phyloP scores from a whole-genome alignment of 768 basidiomycete genomes.

The Sarcomyxa edulis region DNA sequence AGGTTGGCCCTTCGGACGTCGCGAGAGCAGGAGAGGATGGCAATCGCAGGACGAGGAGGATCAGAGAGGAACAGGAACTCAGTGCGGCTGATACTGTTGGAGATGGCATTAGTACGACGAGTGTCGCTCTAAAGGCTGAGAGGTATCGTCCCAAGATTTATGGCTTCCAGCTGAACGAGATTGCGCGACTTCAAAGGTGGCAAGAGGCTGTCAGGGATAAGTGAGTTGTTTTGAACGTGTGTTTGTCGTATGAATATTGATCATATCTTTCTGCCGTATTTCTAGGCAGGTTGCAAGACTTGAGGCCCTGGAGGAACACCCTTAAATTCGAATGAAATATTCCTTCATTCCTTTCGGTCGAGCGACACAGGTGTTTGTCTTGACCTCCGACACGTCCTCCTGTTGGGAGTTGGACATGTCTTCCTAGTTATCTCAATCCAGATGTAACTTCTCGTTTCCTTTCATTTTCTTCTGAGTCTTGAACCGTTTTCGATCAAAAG shows the following conservation, averaged over 20 bases:
- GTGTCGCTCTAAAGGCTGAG: conserved; percentile 85
- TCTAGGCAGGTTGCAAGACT: conserved; percentile 43
- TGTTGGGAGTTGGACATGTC: too few relatives aligned
- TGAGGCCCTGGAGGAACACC: conserved; percentile 36
- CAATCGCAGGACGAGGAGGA: conserved; percentile 27
- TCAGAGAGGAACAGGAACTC: conserved; percentile 52
- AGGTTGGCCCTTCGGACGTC: conserved; percentile 45
- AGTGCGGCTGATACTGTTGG: conserved; percentile 51
- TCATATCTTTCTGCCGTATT: not conserved
- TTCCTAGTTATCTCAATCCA: too few relatives aligned
- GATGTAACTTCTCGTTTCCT: too few relatives aligned
- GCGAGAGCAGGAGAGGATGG: conserved; percentile 17
- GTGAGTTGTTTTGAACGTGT: conserved; percentile 32
- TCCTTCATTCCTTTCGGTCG: too few relatives aligned
- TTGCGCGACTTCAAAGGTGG: conserved; percentile 91
- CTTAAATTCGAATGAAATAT: too few relatives aligned
- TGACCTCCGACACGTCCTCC: too few relatives aligned
- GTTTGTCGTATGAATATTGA: conserved; percentile 6
- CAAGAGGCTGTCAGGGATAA: conserved; percentile 89
- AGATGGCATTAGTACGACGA: conserved; percentile 72
- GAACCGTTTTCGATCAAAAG: too few relatives aligned
- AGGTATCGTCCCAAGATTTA: conserved; percentile 91
- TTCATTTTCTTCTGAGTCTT: too few relatives aligned
- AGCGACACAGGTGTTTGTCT: too few relatives aligned
- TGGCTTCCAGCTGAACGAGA: conserved; percentile 94